Base-by-base conservation (phyloP, 768 basidiomycete species). In the Rhodotorula kratochvilovae region DNA sequence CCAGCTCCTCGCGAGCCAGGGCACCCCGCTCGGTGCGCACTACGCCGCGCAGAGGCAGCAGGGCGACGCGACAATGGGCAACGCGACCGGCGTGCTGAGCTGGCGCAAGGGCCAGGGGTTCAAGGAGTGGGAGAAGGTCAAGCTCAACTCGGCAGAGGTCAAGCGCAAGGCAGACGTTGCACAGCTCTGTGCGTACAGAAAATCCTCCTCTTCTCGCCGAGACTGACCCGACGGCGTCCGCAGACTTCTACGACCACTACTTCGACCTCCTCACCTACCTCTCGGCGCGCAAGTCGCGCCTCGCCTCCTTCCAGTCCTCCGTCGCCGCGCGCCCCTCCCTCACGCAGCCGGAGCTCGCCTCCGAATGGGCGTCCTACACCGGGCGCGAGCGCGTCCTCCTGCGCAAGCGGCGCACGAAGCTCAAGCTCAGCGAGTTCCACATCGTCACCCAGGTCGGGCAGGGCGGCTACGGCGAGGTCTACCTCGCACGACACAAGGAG, bases 371-470 rank as follows among this genome's bases (percentile, higher is more conserved):
- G 78, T 92, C 91, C 0, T 98, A 99, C 81, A 89, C 88, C 72
- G 94, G 93, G 4, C 86, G 93, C 35, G 96, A 99, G 81, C 89
- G 95, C 23, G 94, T 94, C 10, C 79, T 96, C 15, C 84, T 99
- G n/a, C 85, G 96, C 64, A 88, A 90, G 72, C 86, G 96, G n/a
- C 85, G 96, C 48, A 88, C 94, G 19, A 99, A 96, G 79, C 85
- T 98, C 54, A 86, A 87, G 69, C 87, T 99, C 35, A 92, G 97
- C 60, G 91, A 95, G 78, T 99, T 99, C 81, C 91, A 96, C 78
- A 95, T 99, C 80, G 94, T 99, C 74, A 92, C 93, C 1, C 96
- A 99, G 81, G 92, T 99, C 59, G 96, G 96, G 2, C 96, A 99
- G 82, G 96, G 96, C 21, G 96, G 96, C 5, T 99, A 98, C 81